Conservation (phyloP, 192 early-diverging fungal species). For the Diversispora epigaea region DNA sequence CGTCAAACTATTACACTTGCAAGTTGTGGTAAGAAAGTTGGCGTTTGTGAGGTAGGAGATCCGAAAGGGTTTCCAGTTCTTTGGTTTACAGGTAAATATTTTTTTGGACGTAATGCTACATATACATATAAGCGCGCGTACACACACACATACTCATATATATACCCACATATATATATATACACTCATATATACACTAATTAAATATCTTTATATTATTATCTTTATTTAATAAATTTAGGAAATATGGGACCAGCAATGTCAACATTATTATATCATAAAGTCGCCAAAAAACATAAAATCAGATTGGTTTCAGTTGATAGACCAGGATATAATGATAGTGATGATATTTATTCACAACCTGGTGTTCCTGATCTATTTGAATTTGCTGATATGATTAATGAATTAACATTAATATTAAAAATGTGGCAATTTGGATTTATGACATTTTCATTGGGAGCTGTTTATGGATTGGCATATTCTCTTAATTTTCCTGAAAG, state of each 20-base stretch:
- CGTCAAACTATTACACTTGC: slow-evolving; percentile 26
- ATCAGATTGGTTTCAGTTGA: slow-evolving; percentile 26
- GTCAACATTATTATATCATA: slow-evolving; percentile 27
- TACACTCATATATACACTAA: background rate
- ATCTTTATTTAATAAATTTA: background rate
- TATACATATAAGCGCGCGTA: too few species aligned
- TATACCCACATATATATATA: background rate
- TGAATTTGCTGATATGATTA: slow-evolving; percentile 30
- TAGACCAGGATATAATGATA: slow-evolving; percentile 27
- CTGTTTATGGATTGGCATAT: slow-evolving; percentile 30
- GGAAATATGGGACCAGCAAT: slow-evolving; percentile 32
- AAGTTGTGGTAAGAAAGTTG: slow-evolving; percentile 19
- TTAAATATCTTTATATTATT: background rate
- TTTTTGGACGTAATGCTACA: background rate
- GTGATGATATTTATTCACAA: slow-evolving; percentile 17
- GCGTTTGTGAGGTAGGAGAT: slow-evolving; percentile 25
- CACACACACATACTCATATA: too few species aligned
- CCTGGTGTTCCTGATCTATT: slow-evolving; percentile 22
- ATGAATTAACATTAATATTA: slow-evolving; percentile 26
- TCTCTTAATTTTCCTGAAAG: slow-evolving; percentile 24
- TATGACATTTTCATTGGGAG: slow-evolving; percentile 25
- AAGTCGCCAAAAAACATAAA: slow-evolving; percentile 16
- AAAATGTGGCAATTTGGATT: slow-evolving; percentile 26
- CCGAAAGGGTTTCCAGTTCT: slow-evolving; percentile 25
- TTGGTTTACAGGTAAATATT: slow-evolving; percentile 29